Evolutionary conservation across 2,329 filamentous ascomycete species (phyloP), one percentile per base, ranked within the genome.

Genomic region (Aspergillus sp.): DNA sequence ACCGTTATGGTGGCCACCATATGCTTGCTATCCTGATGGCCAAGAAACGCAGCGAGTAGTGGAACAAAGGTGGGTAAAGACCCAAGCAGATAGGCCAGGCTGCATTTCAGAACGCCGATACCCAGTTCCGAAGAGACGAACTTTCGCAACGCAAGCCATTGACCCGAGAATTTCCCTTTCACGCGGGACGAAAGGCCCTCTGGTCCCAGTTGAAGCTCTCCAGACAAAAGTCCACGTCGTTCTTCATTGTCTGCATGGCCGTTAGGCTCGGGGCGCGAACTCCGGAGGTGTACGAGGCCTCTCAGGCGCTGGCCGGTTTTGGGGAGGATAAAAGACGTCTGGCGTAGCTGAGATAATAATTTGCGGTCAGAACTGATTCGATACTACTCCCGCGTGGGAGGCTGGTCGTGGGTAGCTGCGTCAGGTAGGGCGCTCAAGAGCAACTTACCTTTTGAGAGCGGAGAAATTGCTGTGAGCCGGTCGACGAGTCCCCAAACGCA

Each of bases 1-100:
- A 97, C 93, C 0, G 92, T 96, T 61, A 97, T 87, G 2, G 94
- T 97, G 34, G 93, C 93, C 55, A 97, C 92, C 72, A 97, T 89
- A 77, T 97, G 94, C 74, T 97, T 97, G 54, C 92, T 92, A 77
- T 97, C 93, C 72, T 93, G 90, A 65, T 89, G 84, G 11, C 94
- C 94, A 17, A 97, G 82, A 60, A 93, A 86, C 7, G 83, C 80
- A 17, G 92, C 89, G 59, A 97, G 83, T 3, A 85, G 84, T 2
- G 89, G 86, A 64, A 92, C 88, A 70, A 97, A 95, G 0, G 93
- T 97, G 41, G 89, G 92, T 76, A 96, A 81, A 68, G 91, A 96
- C 19, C 91, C 94, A 38, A 97, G 78, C 4, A 96, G 81, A 78
- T 97, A 97, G 49, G 93, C 94, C 64, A 97, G 79, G 34, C 92